Evolutionary conservation across 2,329 filamentous ascomycete genomes (phyloP), one percentile per base, ranked within the genome.

Genomic region (Cladophialophora psammophila): DNA sequence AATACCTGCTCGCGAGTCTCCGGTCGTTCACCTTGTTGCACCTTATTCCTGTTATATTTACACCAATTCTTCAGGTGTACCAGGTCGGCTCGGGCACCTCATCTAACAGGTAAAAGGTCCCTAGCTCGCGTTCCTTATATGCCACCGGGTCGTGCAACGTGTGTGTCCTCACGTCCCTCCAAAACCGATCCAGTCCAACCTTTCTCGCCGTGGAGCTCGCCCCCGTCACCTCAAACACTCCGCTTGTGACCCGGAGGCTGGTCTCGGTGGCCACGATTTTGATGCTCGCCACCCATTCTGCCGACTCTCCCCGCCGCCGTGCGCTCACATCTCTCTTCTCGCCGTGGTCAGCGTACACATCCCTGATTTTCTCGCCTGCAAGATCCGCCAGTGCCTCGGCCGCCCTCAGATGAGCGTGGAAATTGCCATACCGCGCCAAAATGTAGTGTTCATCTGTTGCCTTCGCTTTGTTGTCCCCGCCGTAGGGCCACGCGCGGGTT

Each of bases 91-190:
- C 81, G 0, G 87, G 87, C 10, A 84, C 73, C 77, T 90, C 86
- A 13, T 80, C 82, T 58, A 89, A 72, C 63, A 90, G 72, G 45
- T 84, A 79, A 73, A 82, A 90, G 26, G 85, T 77, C 0, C 88
- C 88, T 60, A 90, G 72, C 76, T 90, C 88, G 2, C 85, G 77
- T 64, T 89, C 87, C 81, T 90, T 90, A 72, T 90, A 90, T 31
- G 87, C 85, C 34, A 90, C 87, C 0, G 88, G 88, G 75, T 90
- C 88, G 76, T 90, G 88, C 72, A 91, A 75, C 0, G 84, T 86
- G 76, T 91, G 88, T 4, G 87, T 90, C 5, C 88, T 77, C n/a
- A 90, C 78, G 72, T 91, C 88, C 54, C 88, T 81, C 87, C 87
- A 90, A 76, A 88, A 90, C 1, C 88, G 79, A 78, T 90, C 88